A percentile compares a stretch with the other conserved stretches of the same genome.
phyloP scores from a whole-genome alignment of 164 flowering plant genomes.

The Nymphaea thermarum region DNA sequence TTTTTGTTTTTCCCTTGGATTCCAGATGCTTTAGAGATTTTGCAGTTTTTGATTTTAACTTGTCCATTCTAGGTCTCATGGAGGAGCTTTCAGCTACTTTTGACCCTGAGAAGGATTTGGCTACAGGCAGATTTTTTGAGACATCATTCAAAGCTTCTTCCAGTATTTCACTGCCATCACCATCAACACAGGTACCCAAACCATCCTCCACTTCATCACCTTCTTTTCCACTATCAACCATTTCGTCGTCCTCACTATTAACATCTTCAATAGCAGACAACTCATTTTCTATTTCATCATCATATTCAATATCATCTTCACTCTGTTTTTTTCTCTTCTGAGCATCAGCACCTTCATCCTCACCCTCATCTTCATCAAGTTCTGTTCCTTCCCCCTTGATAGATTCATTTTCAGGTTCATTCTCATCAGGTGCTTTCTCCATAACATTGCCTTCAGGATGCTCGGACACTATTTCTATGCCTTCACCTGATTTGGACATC shows the following conservation, averaged over 20 bases:
- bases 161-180: conserved; percentile 10
- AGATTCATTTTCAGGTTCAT: conserved; percentile 9
- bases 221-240: conserved; percentile 25
- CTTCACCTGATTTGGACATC: conserved; percentile 9
- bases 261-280: conserved; percentile 22
- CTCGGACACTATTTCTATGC: not conserved
- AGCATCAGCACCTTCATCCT: conserved; percentile 56
- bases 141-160: conserved; percentile 8
- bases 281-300: conserved; percentile 21
- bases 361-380: conserved; percentile 25
- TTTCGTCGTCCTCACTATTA: conserved; percentile 22
- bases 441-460: not conserved
- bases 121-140: not conserved
- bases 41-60: not conserved
- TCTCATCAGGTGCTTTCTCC: conserved; percentile 17
- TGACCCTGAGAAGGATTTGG: conserved; percentile 7
- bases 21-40: not conserved
- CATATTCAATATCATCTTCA: conserved; percentile 23
- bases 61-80: not conserved
- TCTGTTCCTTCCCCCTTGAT: conserved; percentile 11
- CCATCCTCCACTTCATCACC: conserved; percentile 3
- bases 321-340: conserved; percentile 44
- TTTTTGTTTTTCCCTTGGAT: conserved; percentile 5
- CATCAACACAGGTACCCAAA: conserved; percentile 7
- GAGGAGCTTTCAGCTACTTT: conserved; percentile 8